Evolutionary conservation across 2,329 filamentous ascomycete genomes (phyloP).

Genomic region (Sporothrix inflata): DNA sequence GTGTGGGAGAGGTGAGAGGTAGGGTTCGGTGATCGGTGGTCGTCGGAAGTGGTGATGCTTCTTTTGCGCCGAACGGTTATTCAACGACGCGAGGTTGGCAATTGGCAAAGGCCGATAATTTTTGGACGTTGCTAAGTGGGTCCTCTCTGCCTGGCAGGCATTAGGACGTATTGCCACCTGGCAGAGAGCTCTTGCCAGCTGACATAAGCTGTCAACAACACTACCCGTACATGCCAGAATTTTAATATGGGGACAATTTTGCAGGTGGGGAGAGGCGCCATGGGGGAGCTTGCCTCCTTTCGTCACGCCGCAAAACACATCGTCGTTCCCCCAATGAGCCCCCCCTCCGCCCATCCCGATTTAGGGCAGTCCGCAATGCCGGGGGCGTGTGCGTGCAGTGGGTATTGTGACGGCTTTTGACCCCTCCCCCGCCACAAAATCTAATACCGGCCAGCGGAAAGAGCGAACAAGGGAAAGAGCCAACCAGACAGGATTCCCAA

Average conservation of each 20-base stretch:
- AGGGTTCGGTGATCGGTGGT: background rate
- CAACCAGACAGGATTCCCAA: conserved; percentile 17
- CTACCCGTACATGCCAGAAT: background rate
- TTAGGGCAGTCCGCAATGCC: conserved; percentile 11
- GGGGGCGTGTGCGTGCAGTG: background rate
- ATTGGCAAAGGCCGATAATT: conserved; percentile 14
- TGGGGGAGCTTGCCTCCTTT: background rate
- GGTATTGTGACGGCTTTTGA: background rate
- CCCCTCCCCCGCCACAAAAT: conserved; percentile 25
- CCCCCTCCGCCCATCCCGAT: background rate
- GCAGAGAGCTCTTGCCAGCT: background rate
- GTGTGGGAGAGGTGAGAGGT: background rate
- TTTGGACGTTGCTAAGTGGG: conserved; percentile 20
- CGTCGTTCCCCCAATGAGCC: background rate
- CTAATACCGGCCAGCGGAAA: conserved; percentile 10
- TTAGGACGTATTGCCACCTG: background rate
- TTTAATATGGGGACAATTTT: background rate
- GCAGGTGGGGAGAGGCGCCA: conserved; percentile 10
- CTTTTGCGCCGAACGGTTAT: background rate
- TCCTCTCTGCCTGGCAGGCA: conserved; percentile 6
- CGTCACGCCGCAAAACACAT: background rate
- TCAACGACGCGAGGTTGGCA: conserved; percentile 27
- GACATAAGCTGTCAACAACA: background rate
- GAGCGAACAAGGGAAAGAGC: background rate
- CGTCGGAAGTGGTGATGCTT: conserved; percentile 5